Evolutionary conservation across 768 basidiomycete genomes (phyloP).

Genomic region (Serendipita indica): DNA sequence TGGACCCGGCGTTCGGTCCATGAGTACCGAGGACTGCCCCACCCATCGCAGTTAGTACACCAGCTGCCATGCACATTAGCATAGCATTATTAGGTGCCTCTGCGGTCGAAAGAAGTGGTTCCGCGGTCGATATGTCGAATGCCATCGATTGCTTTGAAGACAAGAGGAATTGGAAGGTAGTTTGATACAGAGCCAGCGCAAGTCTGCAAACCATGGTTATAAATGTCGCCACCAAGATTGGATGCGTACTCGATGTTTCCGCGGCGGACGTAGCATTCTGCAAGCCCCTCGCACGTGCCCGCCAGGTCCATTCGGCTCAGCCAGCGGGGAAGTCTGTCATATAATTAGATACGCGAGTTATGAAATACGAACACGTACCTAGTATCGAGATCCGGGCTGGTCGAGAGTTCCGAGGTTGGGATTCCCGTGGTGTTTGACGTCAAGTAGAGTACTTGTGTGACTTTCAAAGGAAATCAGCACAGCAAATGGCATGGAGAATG

Average conservation of each 20-base stretch:
- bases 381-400: neutral
- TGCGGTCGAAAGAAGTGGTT: neutral
- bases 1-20: neutral
- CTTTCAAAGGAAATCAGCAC: neutral
- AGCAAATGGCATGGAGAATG: neutral
- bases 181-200: neutral
- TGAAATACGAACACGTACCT: neutral
- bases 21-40: neutral
- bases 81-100: neutral
- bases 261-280: slow-evolving; percentile 3
- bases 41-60: slow-evolving; percentile 1
- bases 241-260: neutral
- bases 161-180: neutral
- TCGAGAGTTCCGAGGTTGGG: neutral
- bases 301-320: neutral
- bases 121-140: neutral
- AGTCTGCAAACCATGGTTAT: neutral
- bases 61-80: slow-evolving; percentile 4
- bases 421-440: neutral
- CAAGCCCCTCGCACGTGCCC: neutral
- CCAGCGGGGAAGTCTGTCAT: neutral
- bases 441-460: slow-evolving; percentile 1
- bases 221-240: neutral
- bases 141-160: neutral
- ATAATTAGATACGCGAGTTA: neutral